Evolutionary conservation across 225 moss, liverwort and hornwort genomes (phyloP).

Genomic region (Physcomitrellopsis africana): DNA sequence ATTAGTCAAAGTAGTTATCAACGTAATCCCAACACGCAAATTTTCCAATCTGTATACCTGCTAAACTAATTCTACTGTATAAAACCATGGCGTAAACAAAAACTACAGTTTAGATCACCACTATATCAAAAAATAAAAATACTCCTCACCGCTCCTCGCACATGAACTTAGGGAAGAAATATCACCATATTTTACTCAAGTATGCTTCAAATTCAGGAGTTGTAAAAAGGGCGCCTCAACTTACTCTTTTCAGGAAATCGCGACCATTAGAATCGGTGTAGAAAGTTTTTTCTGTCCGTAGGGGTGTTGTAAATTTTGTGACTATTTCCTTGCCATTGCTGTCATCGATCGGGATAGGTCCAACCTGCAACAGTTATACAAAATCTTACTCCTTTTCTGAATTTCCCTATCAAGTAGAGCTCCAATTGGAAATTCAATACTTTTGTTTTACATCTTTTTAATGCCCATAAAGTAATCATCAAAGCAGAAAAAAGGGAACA

Average conservation of each 20-base stretch:
- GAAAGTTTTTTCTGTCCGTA: slow-evolving; percentile 54
- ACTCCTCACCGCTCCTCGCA: too few species aligned
- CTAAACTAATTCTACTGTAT: background rate
- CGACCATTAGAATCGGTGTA: slow-evolving; percentile 75
- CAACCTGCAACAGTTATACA: slow-evolving; percentile 46
- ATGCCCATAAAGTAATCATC: background rate
- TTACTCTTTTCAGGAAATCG: slow-evolving; percentile 69
- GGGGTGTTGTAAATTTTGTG: slow-evolving; percentile 53
- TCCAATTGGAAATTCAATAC: background rate
- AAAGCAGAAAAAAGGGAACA: background rate
- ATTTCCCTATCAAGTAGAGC: background rate
- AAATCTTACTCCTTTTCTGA: background rate
- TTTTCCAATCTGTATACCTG: background rate
- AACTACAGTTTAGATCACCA: background rate
- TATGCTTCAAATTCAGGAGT: background rate
- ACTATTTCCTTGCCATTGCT: slow-evolving; percentile 68
- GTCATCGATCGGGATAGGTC: slow-evolving; percentile 68
- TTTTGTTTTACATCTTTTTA: background rate
- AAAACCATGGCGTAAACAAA: background rate
- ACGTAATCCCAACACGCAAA: background rate
- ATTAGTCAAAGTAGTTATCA: background rate
- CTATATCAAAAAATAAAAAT: background rate
- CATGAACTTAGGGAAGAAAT: too few species aligned
- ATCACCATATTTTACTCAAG: too few species aligned
- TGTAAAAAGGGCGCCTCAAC: background rate